These are phyloP conservation scores for Catharanthus roseus DNA, from an alignment of 257 asterid genomes.

Conservation along the genomic window DNA sequence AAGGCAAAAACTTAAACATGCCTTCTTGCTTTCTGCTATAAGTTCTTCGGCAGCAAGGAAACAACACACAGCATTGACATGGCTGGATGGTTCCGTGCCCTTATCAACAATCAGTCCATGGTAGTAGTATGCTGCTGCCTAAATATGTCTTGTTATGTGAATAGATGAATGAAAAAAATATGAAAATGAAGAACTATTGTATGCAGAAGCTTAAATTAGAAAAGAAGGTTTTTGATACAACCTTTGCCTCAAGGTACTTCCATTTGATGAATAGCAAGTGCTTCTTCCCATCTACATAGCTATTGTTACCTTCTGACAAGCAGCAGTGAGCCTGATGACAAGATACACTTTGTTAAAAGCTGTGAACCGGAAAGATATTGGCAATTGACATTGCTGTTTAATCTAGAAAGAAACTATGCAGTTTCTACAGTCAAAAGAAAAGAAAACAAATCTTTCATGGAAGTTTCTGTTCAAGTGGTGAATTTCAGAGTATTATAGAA, in stretches of 20 bases:
- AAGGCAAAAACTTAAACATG: slow-evolving; percentile 72
- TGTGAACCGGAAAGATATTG: neutral
- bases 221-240: slow-evolving; percentile 3
- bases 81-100: slow-evolving; percentile 59
- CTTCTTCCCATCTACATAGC: slow-evolving; percentile 38
- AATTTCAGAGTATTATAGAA: too few relatives aligned
- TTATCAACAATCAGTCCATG: slow-evolving; percentile 69
- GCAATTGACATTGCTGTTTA: neutral
- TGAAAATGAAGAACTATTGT: neutral
- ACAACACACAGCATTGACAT: slow-evolving; percentile 55
- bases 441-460: neutral
- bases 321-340: slow-evolving; percentile 53
- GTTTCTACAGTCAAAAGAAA: neutral
- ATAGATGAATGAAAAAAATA: neutral
- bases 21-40: slow-evolving; percentile 66
- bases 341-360: neutral
- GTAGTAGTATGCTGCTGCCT: slow-evolving; percentile 89
- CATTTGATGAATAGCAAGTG: slow-evolving; percentile 66
- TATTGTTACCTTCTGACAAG: slow-evolving; percentile 32
- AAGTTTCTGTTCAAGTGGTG: too few relatives aligned
- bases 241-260: slow-evolving; percentile 87
- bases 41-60: slow-evolving; percentile 69
- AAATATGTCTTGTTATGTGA: slow-evolving; percentile 3
- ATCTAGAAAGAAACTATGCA: neutral
- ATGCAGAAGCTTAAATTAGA: neutral